Evolutionary conservation across 805 yeast genomes (phyloP).

Genomic region (Brettanomyces nanus): DNA sequence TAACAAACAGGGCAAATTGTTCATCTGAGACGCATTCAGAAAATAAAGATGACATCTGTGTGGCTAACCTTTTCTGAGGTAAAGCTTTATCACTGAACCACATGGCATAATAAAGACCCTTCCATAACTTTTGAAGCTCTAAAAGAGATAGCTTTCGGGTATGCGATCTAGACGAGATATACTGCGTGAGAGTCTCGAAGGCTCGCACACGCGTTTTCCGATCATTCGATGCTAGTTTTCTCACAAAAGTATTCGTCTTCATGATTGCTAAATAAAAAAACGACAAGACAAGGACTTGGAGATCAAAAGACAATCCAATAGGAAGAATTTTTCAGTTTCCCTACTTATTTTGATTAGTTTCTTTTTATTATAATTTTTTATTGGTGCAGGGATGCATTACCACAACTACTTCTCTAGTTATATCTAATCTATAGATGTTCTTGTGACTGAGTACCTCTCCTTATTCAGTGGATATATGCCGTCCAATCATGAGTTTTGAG

Average conservation of each 20-base stretch:
- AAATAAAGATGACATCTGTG: constrained; percentile 51
- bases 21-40: constrained; percentile 33
- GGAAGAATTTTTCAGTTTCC: no score
- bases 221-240: constrained; percentile 77
- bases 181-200: constrained; percentile 52
- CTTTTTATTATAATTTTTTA: no score
- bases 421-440: no score
- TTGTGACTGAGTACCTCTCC: no score
- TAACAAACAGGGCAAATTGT: constrained; percentile 44
- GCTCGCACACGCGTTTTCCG: constrained; percentile 71
- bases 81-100: constrained; percentile 94
- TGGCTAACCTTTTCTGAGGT: constrained; percentile 83
- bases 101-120: constrained; percentile 91
- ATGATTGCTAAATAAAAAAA: no score
- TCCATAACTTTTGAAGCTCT: constrained; percentile 84
- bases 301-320: no score
- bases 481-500: no score
- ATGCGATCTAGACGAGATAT: constrained; percentile 35
- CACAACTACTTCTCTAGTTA: no score
- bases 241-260: constrained; percentile 52
- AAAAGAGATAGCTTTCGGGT: constrained; percentile 34
- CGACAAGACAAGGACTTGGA: no score
- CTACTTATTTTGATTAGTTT: no score
- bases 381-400: no score
- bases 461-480: no score